Conservation (phyloP, 164 flowering plant species). For the Vitis cinerea region DNA sequence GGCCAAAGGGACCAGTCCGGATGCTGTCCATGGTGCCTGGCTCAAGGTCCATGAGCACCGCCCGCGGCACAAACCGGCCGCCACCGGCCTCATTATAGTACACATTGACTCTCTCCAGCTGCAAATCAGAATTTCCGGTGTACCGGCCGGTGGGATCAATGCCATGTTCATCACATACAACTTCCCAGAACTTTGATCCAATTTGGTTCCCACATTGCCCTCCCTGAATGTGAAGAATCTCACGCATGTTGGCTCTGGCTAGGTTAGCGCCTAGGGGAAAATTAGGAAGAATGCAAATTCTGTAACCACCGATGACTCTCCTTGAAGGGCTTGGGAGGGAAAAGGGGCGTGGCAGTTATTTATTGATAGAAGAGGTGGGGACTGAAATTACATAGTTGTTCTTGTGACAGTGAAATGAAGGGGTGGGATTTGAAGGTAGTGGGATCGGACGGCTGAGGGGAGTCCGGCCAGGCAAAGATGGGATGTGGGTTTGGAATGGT, state of each 20-base stretch:
- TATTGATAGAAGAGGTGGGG: conserved; percentile 4
- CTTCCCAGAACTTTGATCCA: conserved; percentile 30
- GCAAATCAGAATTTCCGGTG: conserved; percentile 18
- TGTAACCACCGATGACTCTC: conserved; percentile 2
- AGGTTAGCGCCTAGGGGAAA: conserved; percentile 3
- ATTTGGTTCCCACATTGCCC: conserved; percentile 36
- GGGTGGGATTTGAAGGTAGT: neutral
- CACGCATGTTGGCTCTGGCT: conserved; percentile 18
- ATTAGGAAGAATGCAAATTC: neutral
- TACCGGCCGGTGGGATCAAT: conserved; percentile 25
- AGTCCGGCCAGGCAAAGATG: conserved; percentile 4
- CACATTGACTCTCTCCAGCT: conserved; percentile 26
- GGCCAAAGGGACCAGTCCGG: conserved; percentile 24
- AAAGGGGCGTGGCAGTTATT: conserved; percentile 4
- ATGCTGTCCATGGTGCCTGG: conserved; percentile 31
- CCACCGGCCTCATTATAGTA: conserved; percentile 24
- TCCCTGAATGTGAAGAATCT: conserved; percentile 31
- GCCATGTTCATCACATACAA: conserved; percentile 25
- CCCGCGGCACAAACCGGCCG: conserved; percentile 26
- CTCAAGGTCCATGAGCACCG: conserved; percentile 32
- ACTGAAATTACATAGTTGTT: neutral
- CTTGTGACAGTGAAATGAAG: neutral
- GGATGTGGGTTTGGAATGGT: neutral
- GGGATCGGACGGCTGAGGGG: conserved; percentile 12
- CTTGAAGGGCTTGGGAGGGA: neutral